A percentile compares a stretch with the other conserved stretches of the same genome.
These are phyloP conservation scores for Chlorella variabilis DNA, from an alignment of 163 green algal genomes.

Conservation along the genomic window DNA sequence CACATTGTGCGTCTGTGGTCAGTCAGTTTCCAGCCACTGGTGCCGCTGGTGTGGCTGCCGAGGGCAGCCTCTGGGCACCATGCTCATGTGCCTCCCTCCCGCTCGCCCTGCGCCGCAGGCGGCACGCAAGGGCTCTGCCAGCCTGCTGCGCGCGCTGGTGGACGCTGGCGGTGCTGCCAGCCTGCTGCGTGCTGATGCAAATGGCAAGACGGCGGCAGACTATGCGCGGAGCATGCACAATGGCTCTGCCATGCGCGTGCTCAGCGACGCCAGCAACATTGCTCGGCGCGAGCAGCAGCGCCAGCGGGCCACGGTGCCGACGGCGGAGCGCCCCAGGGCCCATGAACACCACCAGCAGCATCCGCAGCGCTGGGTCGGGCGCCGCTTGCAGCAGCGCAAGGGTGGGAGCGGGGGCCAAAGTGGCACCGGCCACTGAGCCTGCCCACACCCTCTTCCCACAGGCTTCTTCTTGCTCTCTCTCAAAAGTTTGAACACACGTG, in stretches of 20 bases:
- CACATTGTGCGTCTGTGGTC: conserved; percentile 13
- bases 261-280: not conserved
- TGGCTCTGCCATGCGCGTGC: conserved; percentile 7
- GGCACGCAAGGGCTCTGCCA: conserved; percentile 64
- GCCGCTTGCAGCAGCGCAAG: conserved; percentile 36
- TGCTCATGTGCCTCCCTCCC: not conserved
- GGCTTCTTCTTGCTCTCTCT: too few species aligned
- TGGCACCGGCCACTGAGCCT: too few species aligned
- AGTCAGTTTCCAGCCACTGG: too few species aligned
- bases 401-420: not conserved
- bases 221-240: conserved; percentile 56
- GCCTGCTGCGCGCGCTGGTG: conserved; percentile 68
- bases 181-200: conserved; percentile 46
- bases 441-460: too few species aligned
- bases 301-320: conserved; percentile 16
- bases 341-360: conserved; percentile 22
- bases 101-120: conserved; percentile 43
- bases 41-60: too few species aligned
- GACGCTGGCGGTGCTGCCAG: conserved; percentile 33
- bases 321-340: conserved; percentile 10
- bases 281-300: not conserved
- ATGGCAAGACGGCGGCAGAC: conserved; percentile 64
- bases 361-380: conserved; percentile 22
- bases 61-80: not conserved
- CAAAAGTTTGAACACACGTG: too few species aligned